Base-by-base conservation (phyloP, 1,139 yeast genomes). In the Debaryomyces coudertii region DNA sequence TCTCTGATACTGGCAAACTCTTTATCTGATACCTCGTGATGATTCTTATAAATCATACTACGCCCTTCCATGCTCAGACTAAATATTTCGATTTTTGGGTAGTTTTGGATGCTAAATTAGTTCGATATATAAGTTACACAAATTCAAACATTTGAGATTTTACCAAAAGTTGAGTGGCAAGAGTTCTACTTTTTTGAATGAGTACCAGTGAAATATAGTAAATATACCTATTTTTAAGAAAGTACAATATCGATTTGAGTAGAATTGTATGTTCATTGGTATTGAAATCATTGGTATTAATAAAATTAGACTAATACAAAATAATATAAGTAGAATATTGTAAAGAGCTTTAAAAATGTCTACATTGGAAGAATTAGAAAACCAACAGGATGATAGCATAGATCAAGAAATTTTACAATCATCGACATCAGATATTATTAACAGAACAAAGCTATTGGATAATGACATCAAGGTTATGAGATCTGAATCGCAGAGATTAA, bases 381-480 rank as follows among this genome's bases (percentile, higher is more conserved):
- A 70, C 43, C 69, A 69, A 25, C 74, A 69, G 47, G 81, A 71
- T 62, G 73, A 72, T 52, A 62, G 79, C 54, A 69, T 92, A 52
- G 97, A 90, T 64, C 83, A 82, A 53, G 99, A 93, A 56, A 87
- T 93, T 66, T 71, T 88, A 56, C 74, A 73, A 51, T 82, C 92
- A 42, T 79, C 96, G 31, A 86, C 96, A 1, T 79, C 85, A 28
- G 99, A 95, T 61, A 82, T 95, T 61, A 76, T 80, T 64, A 92
- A 90, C 63, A 83, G 99, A 59, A 83, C 96, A 39, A 87, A 88
- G 58, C 74, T 95, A 50, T 77, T 93, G 57, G 98, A 93, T 62
- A 93, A 95, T 66, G 99, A 95, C 65, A 92, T 95, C 68, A 90
- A 92, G 66, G 95, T 95, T 56, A 90, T 95, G 88, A 80, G 90